Base-by-base conservation (phyloP, 768 basidiomycete species). In the Podaxis sp. region DNA sequence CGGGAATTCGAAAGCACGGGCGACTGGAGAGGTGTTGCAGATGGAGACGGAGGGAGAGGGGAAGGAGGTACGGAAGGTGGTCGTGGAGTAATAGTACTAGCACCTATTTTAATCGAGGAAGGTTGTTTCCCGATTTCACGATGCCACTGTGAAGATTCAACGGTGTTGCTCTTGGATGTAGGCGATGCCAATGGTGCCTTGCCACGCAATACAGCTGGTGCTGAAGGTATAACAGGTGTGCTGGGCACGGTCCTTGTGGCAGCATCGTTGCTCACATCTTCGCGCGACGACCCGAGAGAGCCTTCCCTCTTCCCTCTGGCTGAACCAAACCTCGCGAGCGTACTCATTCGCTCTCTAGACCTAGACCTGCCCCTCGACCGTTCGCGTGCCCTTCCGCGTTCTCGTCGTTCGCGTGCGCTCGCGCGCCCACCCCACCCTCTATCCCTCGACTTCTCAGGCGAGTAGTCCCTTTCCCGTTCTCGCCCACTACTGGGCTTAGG, bases 251-350 rank as follows among this genome's bases (percentile, higher is more conserved):
- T 17, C 22, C 22, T 44, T 26, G 41, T 2, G 26, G 41, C 33
- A 13, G 52, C 28, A 40, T 46, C 44, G 44, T 46, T 46, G n/a
- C 2, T 8, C 1, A 49, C 22, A 20, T 37, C 44, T 49, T 28
- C 37, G 40, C 36, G 61, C 30, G 55, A 62, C 22, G 61, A 62
- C 15, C 55, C 46, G 24, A 62, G 6, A 13, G 61, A 62, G 48
- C 28, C 36, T 49, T 56, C 46, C 40, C 61, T 44, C 20, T 12
- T 53, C 28, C 1, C 26, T 17, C 10, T 38, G 4, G 13, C 51
- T 50, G 49, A 50, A 24, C 20, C 5, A 24, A 13, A 26, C 10
- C 22, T 12, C 7, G 22, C 49, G 13, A 5, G 20, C 3, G 11
- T 22, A 41, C 17, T 2, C 3, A 22, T 10, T 20, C 44, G 26